These are phyloP conservation scores for Cucumis cinereus DNA, from an alignment of 306 rosid genomes.

Conservation along the genomic window DNA sequence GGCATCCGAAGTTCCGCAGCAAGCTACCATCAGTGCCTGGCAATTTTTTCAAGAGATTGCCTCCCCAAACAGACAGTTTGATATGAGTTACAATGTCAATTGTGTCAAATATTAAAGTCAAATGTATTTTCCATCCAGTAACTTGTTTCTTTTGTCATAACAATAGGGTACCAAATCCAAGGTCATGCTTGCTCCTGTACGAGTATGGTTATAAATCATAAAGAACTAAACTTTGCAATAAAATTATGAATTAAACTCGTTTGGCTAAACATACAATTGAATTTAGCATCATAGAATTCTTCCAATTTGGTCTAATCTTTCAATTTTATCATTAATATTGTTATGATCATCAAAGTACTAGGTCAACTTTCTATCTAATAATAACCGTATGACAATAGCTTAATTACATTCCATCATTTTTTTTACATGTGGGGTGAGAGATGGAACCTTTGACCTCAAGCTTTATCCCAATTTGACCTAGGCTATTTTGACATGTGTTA, in stretches of 20 bases:
- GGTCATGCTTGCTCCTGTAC: not conserved
- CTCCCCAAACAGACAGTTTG: slow-evolving; percentile 69
- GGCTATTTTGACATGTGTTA: too few relatives aligned
- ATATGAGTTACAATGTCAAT: slow-evolving; percentile 18
- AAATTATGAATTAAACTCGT: not conserved
- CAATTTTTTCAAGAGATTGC: slow-evolving; percentile 82
- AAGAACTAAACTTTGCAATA: not conserved
- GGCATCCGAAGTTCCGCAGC: slow-evolving; percentile 82
- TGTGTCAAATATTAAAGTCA: not conserved
- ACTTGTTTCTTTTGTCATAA: not conserved
- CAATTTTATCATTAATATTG: not conserved
- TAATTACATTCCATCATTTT: too few relatives aligned
- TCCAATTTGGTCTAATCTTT: not conserved
- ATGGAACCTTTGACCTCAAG: too few relatives aligned
- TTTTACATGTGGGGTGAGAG: too few relatives aligned
- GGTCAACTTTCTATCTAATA: too few relatives aligned
- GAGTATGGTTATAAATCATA: not conserved
- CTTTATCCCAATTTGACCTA: too few relatives aligned
- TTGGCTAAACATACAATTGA: not conserved
- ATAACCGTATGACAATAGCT: too few relatives aligned
- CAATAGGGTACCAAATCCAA: not conserved
- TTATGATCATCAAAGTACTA: not conserved
- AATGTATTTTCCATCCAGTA: not conserved
- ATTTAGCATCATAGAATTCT: not conserved
- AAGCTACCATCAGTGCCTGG: slow-evolving; percentile 71